A percentile compares a stretch with the other conserved stretches of the same genome.
phyloP scores from a whole-genome alignment of 345 rosid genomes.

The Citrus sinensis region DVS_A1.0 CM039161.1:5023501-5024000 shows the following conservation, averaged over 20 bases:
- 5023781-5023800: conserved; percentile 10
- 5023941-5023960: conserved; percentile 96
- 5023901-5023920: too few relatives aligned
- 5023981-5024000: conserved; percentile 97
- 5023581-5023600: conserved; percentile 25
- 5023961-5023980: conserved; percentile 92
- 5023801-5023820: background rate
- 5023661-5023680: conserved; percentile 14
- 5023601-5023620: conserved; percentile 50
- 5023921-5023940: conserved; percentile 27
- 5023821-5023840: background rate
- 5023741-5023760: conserved; percentile 4
- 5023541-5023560: conserved; percentile 1
- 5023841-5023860: background rate
- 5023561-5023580: conserved; percentile 41
- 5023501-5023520: background rate
- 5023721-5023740: conserved; percentile 18
- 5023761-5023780: conserved; percentile 14
- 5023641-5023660: conserved; percentile 26
- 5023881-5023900: too few relatives aligned
- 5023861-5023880: background rate
- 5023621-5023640: conserved; percentile 39
- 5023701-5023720: conserved; percentile 21
- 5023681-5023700: conserved; percentile 14
- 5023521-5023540: background rate